Evolutionary conservation across 352 stramenopile species (phyloP).

Genomic region (Globisporangium parvum): DNA sequence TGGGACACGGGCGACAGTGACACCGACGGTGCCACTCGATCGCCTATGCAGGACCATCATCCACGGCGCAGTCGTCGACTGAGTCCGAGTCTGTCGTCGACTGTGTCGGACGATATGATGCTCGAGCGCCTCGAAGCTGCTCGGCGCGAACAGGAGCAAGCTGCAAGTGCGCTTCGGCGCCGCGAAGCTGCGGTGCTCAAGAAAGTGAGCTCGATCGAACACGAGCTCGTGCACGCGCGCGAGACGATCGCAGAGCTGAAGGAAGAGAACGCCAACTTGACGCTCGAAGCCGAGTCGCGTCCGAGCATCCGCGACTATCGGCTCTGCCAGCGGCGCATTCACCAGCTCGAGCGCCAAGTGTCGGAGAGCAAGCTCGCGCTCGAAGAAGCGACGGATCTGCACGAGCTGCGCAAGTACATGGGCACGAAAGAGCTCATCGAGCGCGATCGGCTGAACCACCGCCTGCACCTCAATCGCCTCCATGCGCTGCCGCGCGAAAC

Average conservation of each 20-base stretch:
- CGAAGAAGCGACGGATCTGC: conserved; percentile 68
- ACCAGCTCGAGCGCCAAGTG: conserved; percentile 72
- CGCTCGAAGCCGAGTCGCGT: conserved; percentile 65
- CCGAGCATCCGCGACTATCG: conserved; percentile 83
- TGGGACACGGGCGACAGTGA: conserved; percentile 13
- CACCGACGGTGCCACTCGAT: too few species aligned
- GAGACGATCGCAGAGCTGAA: conserved; percentile 67
- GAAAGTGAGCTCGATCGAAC: conserved; percentile 72
- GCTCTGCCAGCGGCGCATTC: conserved; percentile 57
- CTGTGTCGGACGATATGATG: conserved; percentile 64
- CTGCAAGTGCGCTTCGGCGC: conserved; percentile 48
- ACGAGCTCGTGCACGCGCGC: conserved; percentile 51
- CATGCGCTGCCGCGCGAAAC: conserved; percentile 75
- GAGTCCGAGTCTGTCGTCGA: conserved; percentile 7
- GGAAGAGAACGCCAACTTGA: conserved; percentile 78
- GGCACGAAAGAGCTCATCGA: conserved; percentile 75
- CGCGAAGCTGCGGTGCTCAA: conserved; percentile 70
- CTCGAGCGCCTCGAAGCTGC: conserved; percentile 68
- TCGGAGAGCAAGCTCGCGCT: conserved; percentile 65
- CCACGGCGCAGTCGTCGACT: too few species aligned
- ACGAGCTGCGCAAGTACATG: conserved; percentile 79
- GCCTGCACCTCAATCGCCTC: conserved; percentile 69
- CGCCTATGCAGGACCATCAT: too few species aligned
- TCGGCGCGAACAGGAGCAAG: conserved; percentile 64
- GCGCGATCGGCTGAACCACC: conserved; percentile 71